Evolutionary conservation across 768 basidiomycete genomes (phyloP).

Genomic region (Mycena leptocephala): DNA sequence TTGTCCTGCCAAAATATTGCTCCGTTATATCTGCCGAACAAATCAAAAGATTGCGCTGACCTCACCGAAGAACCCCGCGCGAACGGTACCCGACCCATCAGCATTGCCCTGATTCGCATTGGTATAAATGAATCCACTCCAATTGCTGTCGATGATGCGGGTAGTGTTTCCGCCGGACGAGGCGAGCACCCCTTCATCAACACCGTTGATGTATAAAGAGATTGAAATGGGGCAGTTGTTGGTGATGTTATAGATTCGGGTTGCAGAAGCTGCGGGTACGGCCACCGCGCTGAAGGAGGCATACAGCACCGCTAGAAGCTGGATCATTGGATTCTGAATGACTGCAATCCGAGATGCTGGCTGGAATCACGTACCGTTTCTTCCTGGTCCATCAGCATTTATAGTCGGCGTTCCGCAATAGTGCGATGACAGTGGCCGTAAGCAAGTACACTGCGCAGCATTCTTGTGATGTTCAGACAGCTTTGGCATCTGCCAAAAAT

Average conservation of each 20-base stretch:
- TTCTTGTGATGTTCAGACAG: background rate
- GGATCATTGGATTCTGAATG: background rate
- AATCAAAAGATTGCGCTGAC: conserved; percentile 24
- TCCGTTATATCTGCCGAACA: background rate
- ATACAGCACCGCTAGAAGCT: background rate
- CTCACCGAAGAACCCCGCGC: conserved; percentile 47
- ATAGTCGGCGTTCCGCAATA: background rate
- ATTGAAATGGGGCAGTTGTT: background rate
- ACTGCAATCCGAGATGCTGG: background rate
- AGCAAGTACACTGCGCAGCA: background rate
- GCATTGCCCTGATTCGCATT: conserved; percentile 45
- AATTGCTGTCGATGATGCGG: background rate
- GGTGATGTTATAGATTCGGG: background rate
- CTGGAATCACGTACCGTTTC: background rate
- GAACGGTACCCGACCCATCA: conserved; percentile 41
- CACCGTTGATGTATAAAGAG: background rate
- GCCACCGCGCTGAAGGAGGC: background rate
- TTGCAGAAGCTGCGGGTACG: background rate
- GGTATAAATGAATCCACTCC: conserved; percentile 41
- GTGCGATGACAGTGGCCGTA: background rate
- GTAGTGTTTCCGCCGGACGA: background rate
- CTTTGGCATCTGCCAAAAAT: background rate
- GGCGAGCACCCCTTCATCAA: background rate
- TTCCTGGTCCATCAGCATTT: background rate
- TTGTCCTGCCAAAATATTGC: conserved; percentile 17